Evolutionary conservation across 2,329 filamentous ascomycete genomes (phyloP), one percentile per base, ranked within the genome.

Genomic region (Rhynchosporium graminicola): DNA sequence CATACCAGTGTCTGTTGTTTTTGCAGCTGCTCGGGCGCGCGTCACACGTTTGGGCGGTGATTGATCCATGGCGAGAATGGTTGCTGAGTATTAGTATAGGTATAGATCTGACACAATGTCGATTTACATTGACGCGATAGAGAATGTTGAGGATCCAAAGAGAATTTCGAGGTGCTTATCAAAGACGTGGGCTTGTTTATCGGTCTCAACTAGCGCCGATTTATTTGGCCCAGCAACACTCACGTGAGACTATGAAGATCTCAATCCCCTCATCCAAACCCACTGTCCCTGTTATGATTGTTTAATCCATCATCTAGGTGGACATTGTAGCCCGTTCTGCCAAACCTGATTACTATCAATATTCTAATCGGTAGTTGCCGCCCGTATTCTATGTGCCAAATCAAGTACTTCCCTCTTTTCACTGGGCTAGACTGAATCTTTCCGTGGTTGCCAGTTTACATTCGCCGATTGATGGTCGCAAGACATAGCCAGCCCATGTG

Each of bases 41-140:
- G 84, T 86, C 70, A 86, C 80, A 67, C 84, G 81, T 75, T 85
- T 85, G 42, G 83, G 84, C 57, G 84, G 83, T 63, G 82, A 85
- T 67, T 77, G 74, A 58, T 76, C 75, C 83, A 86, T 85, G 66
- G 57, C 77, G 57, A 48, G 51, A 29, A 13, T 40, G 20, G 33
- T 60, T 62, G 56, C 43, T 56, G 40, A 28, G 3, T 12, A 33
- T 58, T 38, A 60, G 57, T 61, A 48, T 46, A 42, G 15, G n/a
- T n/a, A 42, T 65, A 55, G 62, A 51, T 40, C 45, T 51, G 38
- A 61, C 57, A 38, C 20, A 20, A 60, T 62, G 26, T 45, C 13
- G 13, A n/a, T 52, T 59, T 67, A 65, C 66, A 68, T 68, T 56
- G 60, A 63, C 47, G 62, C 57, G 58, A 59, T 59, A 47, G 57